Evolutionary conservation across 2,329 filamentous ascomycete genomes (phyloP), one percentile per base, ranked within the genome.

Genomic region (Aspergillus hortae): DNA sequence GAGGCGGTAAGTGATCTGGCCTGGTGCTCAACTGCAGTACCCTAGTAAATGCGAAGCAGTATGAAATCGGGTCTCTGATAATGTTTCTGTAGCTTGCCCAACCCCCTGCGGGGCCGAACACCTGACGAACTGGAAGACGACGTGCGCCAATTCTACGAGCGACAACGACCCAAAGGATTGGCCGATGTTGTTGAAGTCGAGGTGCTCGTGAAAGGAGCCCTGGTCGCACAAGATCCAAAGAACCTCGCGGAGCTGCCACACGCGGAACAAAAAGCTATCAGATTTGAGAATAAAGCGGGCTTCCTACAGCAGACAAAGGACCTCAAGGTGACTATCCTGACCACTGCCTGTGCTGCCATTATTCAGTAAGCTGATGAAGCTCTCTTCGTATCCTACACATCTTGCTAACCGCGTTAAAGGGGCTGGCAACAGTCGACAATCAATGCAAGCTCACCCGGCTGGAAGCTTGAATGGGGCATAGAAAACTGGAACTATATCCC

Each of bases 341-440:
- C 56, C 0, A 61, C 60, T 2, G 58, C 61, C n/a, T 63, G 59
- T 41, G 59, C 61, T 4, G 61, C 61, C 1, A 60, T 63, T 19
- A 60, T 54, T 21, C 61, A 63, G 61, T 62, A 51, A 49, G 60
- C 53, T 15, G 1, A 17, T 19, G n/a, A 25, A 9, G 14, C 19
- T 2, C 23, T 35, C 14, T 9, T 1, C 7, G 3, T 7, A 43
- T 3, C 14, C 6, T 4, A 12, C 12, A 15, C 23, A 35, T 19
- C 17, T 11, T 6, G 5, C 21, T 41, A 19, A 36, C 15, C 2
- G 2, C 4, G 23, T 15, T 23, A 10, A 30, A 59, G 60, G 44
- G 56, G 61, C 19, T 63, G 61, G 61, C 61, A 62, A 33, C 61
- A 63, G 46, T 62, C 61, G 2, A 55, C 57, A 11, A 62, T 63